Conservation (phyloP, 306 rosid genomes). For the Rosa rugosa region DNA sequence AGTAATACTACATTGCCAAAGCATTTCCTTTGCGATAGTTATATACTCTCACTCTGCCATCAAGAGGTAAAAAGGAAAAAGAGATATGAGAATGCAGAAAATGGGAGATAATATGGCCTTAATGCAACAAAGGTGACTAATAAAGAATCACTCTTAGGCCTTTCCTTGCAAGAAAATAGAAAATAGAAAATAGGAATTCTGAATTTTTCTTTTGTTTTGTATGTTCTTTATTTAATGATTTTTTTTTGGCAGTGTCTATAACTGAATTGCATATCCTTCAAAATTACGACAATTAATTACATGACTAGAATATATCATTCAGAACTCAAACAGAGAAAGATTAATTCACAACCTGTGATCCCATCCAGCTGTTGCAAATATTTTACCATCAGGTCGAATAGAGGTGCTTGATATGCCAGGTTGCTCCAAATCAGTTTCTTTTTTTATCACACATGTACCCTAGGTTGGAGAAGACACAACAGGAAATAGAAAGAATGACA, state of each 20-base stretch:
- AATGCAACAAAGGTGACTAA: background rate
- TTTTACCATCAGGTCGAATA: slow-evolving; percentile 74
- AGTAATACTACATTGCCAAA: slow-evolving; percentile 52
- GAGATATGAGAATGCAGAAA: slow-evolving; percentile 17
- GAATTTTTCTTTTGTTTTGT: background rate
- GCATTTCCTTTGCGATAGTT: background rate
- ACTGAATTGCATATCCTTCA: background rate
- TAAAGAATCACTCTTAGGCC: background rate
- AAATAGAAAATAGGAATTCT: background rate
- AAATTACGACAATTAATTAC: background rate
- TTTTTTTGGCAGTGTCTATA: background rate
- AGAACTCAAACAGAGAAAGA: background rate
- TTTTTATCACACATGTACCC: slow-evolving; percentile 73
- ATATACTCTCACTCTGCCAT: slow-evolving; percentile 76
- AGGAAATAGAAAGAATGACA: background rate
- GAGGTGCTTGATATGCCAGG: slow-evolving; percentile 78
- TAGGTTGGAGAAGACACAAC: slow-evolving; percentile 13
- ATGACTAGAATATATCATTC: background rate
- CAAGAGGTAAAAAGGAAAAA: slow-evolving; percentile 12
- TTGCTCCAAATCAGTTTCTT: slow-evolving; percentile 76
- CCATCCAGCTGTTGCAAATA: slow-evolving; percentile 95
- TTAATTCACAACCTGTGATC: slow-evolving; percentile 72
- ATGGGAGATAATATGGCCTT: background rate
- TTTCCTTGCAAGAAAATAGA: background rate
- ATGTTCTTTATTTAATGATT: background rate